phyloP scores from a whole-genome alignment of 2,329 filamentous ascomycete genomes.

The Trichoderma sp. region DNA sequence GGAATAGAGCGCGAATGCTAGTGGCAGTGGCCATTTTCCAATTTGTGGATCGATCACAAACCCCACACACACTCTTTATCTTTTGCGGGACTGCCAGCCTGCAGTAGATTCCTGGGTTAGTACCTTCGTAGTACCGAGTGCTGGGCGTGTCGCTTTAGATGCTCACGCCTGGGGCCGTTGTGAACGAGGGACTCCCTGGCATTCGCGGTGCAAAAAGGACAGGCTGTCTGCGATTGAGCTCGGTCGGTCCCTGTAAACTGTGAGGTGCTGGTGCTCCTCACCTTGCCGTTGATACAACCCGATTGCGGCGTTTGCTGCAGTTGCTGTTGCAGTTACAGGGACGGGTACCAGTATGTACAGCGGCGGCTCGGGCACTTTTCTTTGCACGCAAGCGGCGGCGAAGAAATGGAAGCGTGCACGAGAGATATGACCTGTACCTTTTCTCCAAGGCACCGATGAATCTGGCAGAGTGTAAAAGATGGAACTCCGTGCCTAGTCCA shows the following conservation, averaged over 20 bases:
- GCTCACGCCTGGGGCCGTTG: not conserved
- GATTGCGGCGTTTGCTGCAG: not conserved
- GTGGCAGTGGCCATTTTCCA: not conserved
- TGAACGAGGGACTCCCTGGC: not conserved
- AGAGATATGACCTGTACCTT: not conserved
- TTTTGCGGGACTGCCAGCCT: conserved; percentile 2
- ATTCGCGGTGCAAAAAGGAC: not conserved
- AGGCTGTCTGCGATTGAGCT: not conserved
- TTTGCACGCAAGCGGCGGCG: not conserved
- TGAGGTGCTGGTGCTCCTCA: not conserved
- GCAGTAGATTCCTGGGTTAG: not conserved
- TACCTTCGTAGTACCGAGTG: not conserved
- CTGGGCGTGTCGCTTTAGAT: not conserved
- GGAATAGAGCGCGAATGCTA: not conserved
- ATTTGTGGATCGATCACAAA: conserved; percentile 5
- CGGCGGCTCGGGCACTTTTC: too few relatives aligned
- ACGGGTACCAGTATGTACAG: not conserved
- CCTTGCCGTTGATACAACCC: not conserved
- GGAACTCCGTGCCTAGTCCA: not conserved
- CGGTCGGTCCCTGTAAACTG: too few relatives aligned
- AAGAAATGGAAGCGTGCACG: not conserved
- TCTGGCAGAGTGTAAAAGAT: not conserved
- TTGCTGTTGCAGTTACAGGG: not conserved
- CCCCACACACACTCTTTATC: conserved; percentile 3
- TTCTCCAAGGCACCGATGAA: not conserved